These are phyloP conservation scores for Calonectria fujianensis DNA, from an alignment of 2,329 filamentous ascomycete genomes.

Conservation along the genomic window DNA sequence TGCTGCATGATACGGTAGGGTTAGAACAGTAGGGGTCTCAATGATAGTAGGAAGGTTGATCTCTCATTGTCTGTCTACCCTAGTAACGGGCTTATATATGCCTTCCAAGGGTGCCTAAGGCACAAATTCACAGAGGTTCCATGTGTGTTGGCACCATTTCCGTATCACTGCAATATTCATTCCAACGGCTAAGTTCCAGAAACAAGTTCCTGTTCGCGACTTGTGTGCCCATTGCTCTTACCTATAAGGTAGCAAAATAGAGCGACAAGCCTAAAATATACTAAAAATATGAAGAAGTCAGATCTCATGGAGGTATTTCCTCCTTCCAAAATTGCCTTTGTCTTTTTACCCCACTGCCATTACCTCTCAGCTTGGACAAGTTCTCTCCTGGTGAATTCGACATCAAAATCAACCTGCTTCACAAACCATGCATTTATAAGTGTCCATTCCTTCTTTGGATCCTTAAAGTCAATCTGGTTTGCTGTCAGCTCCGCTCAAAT, in stretches of 20 bases:
- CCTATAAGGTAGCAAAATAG: background rate
- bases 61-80: too few species aligned
- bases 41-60: too few species aligned
- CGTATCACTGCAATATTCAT: background rate
- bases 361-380: conserved; percentile 61
- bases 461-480: conserved; percentile 71
- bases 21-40: too few species aligned
- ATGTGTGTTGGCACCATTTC: too few species aligned
- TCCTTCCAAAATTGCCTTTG: too few species aligned
- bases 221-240: background rate
- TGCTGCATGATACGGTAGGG: background rate
- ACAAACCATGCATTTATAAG: conserved; percentile 79
- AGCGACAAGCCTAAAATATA: background rate
- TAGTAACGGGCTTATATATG: too few species aligned
- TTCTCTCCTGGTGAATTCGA: conserved; percentile 65
- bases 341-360: background rate
- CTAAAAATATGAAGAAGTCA: background rate
- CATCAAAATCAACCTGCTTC: conserved; percentile 74
- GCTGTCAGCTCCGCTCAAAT: conserved; percentile 18
- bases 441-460: conserved; percentile 74
- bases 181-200: background rate
- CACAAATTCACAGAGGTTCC: too few species aligned
- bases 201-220: background rate
- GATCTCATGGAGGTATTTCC: background rate
- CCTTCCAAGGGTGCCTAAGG: too few species aligned